Evolutionary conservation across 1,284 basidiomycete species (phyloP).

Genomic region (Neonothopanus nambi): DNA sequence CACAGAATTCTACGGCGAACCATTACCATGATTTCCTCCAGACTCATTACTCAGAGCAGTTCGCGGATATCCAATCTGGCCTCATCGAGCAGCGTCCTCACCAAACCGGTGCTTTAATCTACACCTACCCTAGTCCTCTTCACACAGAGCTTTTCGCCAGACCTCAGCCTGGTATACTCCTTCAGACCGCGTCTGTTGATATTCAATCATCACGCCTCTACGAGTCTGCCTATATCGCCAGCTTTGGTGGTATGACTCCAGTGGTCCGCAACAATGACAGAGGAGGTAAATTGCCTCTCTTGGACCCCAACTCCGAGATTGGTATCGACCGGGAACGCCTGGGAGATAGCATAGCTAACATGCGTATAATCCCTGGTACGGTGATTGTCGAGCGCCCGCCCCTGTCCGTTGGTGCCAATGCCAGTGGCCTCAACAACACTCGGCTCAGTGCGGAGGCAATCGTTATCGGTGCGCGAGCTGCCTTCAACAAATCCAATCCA

Average conservation of each 20-base stretch:
- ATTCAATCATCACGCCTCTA: constrained; percentile 4
- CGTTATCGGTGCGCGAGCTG: constrained; percentile 1
- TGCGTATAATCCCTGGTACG: constrained; percentile 23
- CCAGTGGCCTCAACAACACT: constrained; percentile 39
- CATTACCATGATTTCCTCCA: constrained; percentile 38
- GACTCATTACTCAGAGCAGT: constrained; percentile 32
- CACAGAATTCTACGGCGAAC: constrained; percentile 25
- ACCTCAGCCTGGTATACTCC: constrained; percentile 58
- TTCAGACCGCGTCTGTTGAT: constrained; percentile 30
- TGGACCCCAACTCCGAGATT: constrained; percentile 22
- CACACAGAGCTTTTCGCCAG: constrained; percentile 53
- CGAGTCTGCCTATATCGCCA: constrained; percentile 26
- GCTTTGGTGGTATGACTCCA: constrained; percentile 40
- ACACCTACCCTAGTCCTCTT: constrained; percentile 51
- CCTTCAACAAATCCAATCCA: constrained; percentile 12
- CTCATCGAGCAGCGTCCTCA: constrained; percentile 68
- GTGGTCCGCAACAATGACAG: constrained; percentile 17
- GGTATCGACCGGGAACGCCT: constrained; percentile 24
- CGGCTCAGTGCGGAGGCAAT: constrained; percentile 29
- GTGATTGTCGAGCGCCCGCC: constrained; percentile 30
- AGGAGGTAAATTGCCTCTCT: constrained; percentile 24
- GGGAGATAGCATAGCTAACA: constrained; percentile 18
- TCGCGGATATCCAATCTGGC: constrained; percentile 21
- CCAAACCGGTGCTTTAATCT: constrained; percentile 59
- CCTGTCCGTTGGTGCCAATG: constrained; percentile 34